Conservation (phyloP, 305 asterid species). For the Fraxinus velutina region DNA sequence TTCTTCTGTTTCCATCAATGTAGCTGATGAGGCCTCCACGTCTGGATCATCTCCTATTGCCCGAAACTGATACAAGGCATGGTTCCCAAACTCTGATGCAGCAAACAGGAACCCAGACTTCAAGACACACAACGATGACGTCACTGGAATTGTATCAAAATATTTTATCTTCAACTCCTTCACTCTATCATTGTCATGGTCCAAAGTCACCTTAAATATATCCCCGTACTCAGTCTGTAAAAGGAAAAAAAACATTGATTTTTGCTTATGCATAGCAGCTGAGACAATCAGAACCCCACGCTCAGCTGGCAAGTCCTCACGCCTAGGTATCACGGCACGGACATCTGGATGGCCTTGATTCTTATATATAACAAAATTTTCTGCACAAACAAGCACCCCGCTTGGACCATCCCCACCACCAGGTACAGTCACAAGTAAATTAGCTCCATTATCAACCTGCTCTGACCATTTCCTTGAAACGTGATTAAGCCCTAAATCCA, state of each 20-base stretch:
- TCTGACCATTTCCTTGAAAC: slow-evolving; percentile 97
- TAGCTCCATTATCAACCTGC: slow-evolving; percentile 94
- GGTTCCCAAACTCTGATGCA: slow-evolving; percentile 98
- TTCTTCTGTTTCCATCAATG: slow-evolving; percentile 94
- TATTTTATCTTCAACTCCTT: slow-evolving; percentile 84
- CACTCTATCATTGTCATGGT: slow-evolving; percentile 76
- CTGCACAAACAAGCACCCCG: slow-evolving; percentile 97
- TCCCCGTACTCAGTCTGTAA: slow-evolving; percentile 97
- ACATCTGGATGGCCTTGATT: slow-evolving; percentile 93
- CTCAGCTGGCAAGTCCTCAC: slow-evolving; percentile 92
- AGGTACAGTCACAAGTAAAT: slow-evolving; percentile 93
- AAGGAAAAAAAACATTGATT: slow-evolving; percentile 91
- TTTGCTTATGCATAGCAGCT: slow-evolving; percentile 91
- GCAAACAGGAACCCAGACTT: slow-evolving; percentile 94
- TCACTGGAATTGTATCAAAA: slow-evolving; percentile 92
- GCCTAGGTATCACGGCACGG: slow-evolving; percentile 90
- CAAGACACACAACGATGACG: slow-evolving; percentile 85
- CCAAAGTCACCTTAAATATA: slow-evolving; percentile 83
- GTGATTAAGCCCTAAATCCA: slow-evolving; percentile 85
- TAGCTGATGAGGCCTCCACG: slow-evolving; percentile 86
- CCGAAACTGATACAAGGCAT: slow-evolving; percentile 90
- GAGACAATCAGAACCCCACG: slow-evolving; percentile 96
- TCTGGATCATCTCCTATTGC: slow-evolving; percentile 94
- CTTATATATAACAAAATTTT: slow-evolving; percentile 93
- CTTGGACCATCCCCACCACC: slow-evolving; percentile 99